phyloP scores from a whole-genome alignment of 768 basidiomycete genomes.

The Clitopilus hobsonii region DNA sequence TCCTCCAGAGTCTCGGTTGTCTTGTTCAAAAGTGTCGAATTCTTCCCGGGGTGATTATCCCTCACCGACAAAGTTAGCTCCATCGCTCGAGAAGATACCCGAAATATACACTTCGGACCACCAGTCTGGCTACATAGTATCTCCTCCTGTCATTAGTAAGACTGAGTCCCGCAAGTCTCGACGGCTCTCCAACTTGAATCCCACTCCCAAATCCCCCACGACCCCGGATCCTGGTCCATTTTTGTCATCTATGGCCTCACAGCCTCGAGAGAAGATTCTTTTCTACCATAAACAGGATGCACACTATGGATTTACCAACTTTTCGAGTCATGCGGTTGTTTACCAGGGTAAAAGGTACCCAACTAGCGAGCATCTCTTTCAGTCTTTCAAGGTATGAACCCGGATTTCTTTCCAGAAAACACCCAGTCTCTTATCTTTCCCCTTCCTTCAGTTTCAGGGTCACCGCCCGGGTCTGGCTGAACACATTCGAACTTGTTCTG shows the following conservation, averaged over 20 bases:
- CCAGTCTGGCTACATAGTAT: not conserved
- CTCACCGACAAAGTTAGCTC: not conserved
- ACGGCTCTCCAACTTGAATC: not conserved
- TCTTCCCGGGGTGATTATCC: not conserved
- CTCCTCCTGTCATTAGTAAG: not conserved
- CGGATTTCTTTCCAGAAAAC: not conserved
- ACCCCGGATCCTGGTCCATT: not conserved
- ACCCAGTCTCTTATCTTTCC: constrained; percentile 2
- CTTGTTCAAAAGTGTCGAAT: not conserved
- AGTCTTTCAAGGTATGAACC: constrained; percentile 62
- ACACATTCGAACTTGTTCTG: constrained; percentile 61
- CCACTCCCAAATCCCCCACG: not conserved
- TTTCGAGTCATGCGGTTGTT: constrained; percentile 59
- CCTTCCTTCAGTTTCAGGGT: constrained; percentile 46
- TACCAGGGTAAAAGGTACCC: constrained; percentile 65
- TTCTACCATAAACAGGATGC: constrained; percentile 65
- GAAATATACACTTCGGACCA: not conserved
- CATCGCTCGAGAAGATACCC: not conserved
- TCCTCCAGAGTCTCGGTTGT: not conserved
- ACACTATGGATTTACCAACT: constrained; percentile 71
- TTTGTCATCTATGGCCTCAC: constrained; percentile 11
- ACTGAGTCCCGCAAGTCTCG: not conserved
- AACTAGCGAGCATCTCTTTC: constrained; percentile 75
- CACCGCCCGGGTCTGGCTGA: constrained; percentile 61
- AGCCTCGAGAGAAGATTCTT: constrained; percentile 35